Evolutionary conservation across 768 basidiomycete genomes (phyloP).

Genomic region (Cubamyces sp.): DNA sequence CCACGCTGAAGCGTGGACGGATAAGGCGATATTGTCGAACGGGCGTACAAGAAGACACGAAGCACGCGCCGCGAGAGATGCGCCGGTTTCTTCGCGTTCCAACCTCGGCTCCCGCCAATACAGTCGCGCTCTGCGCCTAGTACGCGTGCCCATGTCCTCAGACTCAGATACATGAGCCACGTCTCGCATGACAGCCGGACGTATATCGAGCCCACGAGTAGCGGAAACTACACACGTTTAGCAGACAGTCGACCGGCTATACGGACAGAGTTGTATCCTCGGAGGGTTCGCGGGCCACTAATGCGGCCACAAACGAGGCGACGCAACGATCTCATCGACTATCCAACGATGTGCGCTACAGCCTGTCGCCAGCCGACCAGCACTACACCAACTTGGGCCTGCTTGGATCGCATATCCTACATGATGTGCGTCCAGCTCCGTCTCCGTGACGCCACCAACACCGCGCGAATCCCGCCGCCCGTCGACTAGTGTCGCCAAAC

Average conservation of each 20-base stretch:
- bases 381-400: not conserved
- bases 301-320: not conserved
- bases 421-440: not conserved
- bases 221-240: not conserved
- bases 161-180: not conserved
- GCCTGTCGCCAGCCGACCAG: not conserved
- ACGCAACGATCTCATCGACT: not conserved
- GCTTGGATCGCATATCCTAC: not conserved
- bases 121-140: not conserved
- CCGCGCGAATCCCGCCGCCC: not conserved
- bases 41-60: slow-evolving; percentile 1
- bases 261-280: too few species aligned
- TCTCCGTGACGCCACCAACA: not conserved
- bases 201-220: not conserved
- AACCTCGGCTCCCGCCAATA: slow-evolving; percentile 6
- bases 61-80: not conserved
- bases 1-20: not conserved
- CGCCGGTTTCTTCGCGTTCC: not conserved
- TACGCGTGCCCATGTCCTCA: not conserved
- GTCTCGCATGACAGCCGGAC: not conserved
- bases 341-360: not conserved
- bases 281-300: too few species aligned
- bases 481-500: not conserved
- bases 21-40: not conserved
- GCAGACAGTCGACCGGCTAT: not conserved